Base-by-base conservation (phyloP, 441 rosid species). In the Eugenia klotzschiana region DNA sequence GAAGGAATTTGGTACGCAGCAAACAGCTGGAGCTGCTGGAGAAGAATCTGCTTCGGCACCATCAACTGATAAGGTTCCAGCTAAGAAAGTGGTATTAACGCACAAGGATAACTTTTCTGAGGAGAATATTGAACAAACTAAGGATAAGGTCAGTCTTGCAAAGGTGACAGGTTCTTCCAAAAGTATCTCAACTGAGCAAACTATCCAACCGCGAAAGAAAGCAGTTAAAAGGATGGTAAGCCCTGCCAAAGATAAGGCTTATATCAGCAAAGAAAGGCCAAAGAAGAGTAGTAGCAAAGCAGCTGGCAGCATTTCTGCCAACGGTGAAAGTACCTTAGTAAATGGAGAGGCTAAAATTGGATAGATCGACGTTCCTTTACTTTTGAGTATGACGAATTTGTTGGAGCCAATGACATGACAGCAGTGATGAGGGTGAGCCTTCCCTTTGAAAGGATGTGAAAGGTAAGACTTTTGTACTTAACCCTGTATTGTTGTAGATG, bases 281-380 rank as follows among this genome's bases (percentile, higher is more conserved):
- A 90, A 81, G 87, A 90, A 86, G 84, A 89, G 90, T 84, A 86
- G 87, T 79, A 80, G 86, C 46, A 83, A 85, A 85, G 89, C 86
- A 81, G 92, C 83, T 81, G 82, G 91, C 81, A 86, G 88, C 83
- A 25, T 82, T 73, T 56, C 90, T 50, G 79, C 82, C 82, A 83
- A 91, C 56, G 91, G 89, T 74, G 89, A 84, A 74, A 84, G 87
- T 88, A 90, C 87, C 82, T 87, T 91, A 85, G 95, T 94, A 27
- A 91, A 94, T 46, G 96, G 93, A 83, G 95, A 93, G 87, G 95
- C 95, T 84, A 90, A 89, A 88, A 81, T 92, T 86, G 90, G 97
- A 87, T 91, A 83, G 87, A n/a, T 81, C 53, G 20, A 23, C 41
- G 79, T 27, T 33, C n/a, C 11, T 82, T 81, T 56, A 84, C 56